A percentile compares a stretch with the other conserved stretches of the same genome.
phyloP scores from a whole-genome alignment of 1,284 basidiomycete genomes.

The Sanghuangporus sanghuang region DNA sequence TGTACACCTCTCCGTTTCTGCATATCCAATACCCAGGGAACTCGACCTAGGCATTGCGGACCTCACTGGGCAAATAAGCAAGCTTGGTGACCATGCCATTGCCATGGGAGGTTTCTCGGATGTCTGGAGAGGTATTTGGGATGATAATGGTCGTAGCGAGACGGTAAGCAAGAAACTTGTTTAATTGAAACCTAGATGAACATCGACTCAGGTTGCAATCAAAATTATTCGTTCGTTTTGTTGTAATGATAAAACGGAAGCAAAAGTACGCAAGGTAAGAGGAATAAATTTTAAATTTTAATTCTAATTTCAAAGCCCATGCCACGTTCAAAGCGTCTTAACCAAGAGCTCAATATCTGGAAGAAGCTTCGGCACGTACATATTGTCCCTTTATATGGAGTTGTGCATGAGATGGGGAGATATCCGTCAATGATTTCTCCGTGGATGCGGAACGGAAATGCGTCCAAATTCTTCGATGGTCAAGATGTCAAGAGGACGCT shows the following conservation, averaged over 20 bases:
- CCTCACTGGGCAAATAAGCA: constrained; percentile 12
- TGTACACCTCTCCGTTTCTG: constrained; percentile 5
- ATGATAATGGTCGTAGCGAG: neutral
- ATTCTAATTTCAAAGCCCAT: no score
- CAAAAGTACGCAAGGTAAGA: constrained; percentile 13
- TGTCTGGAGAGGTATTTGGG: constrained; percentile 14
- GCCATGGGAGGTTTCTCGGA: constrained; percentile 16
- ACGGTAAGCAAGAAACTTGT: neutral
- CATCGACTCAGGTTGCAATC: constrained; percentile 11
- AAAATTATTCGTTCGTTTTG: constrained; percentile 15
- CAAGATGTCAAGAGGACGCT: neutral
- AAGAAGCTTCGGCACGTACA: constrained; percentile 10
- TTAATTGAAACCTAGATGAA: neutral
- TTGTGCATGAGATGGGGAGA: constrained; percentile 10
- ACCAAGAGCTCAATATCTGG: constrained; percentile 16
- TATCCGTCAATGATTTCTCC: constrained; percentile 17
- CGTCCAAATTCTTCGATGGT: constrained; percentile 12
- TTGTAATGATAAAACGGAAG: constrained; percentile 4
- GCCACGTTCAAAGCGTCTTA: constrained; percentile 5
- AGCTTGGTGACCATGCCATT: constrained; percentile 1
- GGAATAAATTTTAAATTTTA: neutral
- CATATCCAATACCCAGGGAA: neutral
- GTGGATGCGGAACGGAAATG: constrained; percentile 16
- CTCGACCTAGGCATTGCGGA: constrained; percentile 5
- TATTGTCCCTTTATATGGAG: constrained; percentile 13